Percentiles rank a stretch among this genome's conserved stretches.
phyloP scores from a whole-genome alignment of 805 yeast species.

The Myxozyma neotropica region DNA sequence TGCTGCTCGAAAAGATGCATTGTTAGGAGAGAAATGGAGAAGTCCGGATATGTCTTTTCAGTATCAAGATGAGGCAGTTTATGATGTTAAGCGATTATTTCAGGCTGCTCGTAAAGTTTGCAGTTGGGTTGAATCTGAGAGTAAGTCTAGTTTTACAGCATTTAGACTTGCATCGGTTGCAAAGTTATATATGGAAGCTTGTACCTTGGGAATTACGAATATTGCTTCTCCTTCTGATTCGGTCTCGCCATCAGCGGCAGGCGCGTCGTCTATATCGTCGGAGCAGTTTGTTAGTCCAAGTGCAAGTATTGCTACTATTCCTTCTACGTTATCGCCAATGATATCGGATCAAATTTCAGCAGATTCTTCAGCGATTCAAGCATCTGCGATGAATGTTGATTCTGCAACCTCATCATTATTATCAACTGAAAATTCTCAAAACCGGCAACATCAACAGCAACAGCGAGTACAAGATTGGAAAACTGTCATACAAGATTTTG shows the following conservation, averaged over 20 bases:
- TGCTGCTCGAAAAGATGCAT: not conserved
- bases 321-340: too few species aligned
- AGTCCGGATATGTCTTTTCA: conserved; percentile 25
- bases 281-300: too few species aligned
- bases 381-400: too few species aligned
- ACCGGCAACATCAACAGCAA: not conserved
- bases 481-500: not conserved
- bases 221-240: not conserved
- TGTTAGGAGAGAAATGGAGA: conserved; percentile 13
- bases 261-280: not conserved
- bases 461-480: conserved; percentile 5
- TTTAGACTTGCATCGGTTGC: not conserved
- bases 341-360: not conserved
- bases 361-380: not conserved
- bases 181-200: not conserved
- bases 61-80: conserved; percentile 12
- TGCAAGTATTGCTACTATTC: too few species aligned
- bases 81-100: conserved; percentile 11
- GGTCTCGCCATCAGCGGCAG: too few species aligned
- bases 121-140: conserved; percentile 6
- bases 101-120: conserved; percentile 11
- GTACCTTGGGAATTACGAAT: not conserved
- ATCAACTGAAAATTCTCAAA: too few species aligned
- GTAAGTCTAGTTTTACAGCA: conserved; percentile 1
- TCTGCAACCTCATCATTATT: too few species aligned